Conservation (phyloP, 441 rosid genomes). For the Mallotus japonicus region DNA sequence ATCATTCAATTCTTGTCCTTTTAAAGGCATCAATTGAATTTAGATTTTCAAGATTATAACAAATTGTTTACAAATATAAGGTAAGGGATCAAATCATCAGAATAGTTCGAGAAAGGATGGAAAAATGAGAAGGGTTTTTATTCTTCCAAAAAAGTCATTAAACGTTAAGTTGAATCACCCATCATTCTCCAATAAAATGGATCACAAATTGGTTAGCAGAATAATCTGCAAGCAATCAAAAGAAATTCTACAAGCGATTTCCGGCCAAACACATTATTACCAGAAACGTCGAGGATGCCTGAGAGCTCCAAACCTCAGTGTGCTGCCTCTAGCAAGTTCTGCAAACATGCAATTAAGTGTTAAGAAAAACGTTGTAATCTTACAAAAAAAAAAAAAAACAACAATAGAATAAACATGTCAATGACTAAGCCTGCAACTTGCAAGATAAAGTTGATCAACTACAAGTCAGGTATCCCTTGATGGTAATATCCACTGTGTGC, state of each 20-base stretch:
- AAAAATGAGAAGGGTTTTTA: conserved; percentile 17
- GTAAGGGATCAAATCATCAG: conserved; percentile 11
- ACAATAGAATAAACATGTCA: neutral
- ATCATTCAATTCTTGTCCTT: too few species aligned
- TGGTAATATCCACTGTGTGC: neutral
- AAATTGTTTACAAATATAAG: conserved; percentile 17
- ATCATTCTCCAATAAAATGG: conserved; percentile 18
- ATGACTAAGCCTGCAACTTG: neutral
- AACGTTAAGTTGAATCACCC: conserved; percentile 18
- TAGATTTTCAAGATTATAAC: neutral
- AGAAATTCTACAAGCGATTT: conserved; percentile 16
- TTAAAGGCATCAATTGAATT: neutral
- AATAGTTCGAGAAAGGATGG: conserved; percentile 1
- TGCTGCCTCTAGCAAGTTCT: conserved; percentile 52
- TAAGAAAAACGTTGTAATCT: conserved; percentile 8
- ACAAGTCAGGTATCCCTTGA: neutral
- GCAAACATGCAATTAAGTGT: conserved; percentile 27
- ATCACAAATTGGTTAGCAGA: conserved; percentile 24
- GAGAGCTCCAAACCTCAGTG: conserved; percentile 39
- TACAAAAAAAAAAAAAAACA: neutral
- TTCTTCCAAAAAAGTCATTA: conserved; percentile 19
- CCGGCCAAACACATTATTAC: conserved; percentile 36
- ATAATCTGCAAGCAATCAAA: conserved; percentile 25
- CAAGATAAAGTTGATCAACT: neutral
- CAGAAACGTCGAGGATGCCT: conserved; percentile 20